Evolutionary conservation across 371 early-diverging fungal genomes (phyloP), one percentile per base, ranked within the genome.

Genomic region (Apophysomyces variabilis): DNA sequence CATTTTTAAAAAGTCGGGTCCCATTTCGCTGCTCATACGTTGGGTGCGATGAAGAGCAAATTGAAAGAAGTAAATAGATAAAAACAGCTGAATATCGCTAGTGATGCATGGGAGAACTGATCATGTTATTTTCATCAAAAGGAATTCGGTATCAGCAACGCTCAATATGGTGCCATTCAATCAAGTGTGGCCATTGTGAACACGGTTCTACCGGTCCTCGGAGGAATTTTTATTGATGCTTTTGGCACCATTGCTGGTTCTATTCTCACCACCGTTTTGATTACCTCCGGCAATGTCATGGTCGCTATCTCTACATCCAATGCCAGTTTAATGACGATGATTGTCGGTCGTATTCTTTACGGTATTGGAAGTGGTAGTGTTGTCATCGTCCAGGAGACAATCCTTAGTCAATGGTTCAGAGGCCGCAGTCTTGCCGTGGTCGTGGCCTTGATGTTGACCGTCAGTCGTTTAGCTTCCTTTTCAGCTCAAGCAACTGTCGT

Each of bases 331-430:
- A 67, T 75, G 32, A 74, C 78, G 59, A 90, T 91, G 91, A 85
- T 90, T 4, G 16, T 75, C 0, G 90, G 90, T n/a, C 86, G 90
- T 39, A 72, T 90, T 11, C 66, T 91, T 38, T 91, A 90, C 64
- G 91, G 91, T 38, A 83, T 91, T 8, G 91, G 91, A 5, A 88
- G 89, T 58, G 90, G 90, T 6, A 84, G 89, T 0, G 85, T 91
- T 21, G 85, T 87, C 0, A 90, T 86, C 36, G 87, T 89, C 6
- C 91, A 91, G 74, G 87, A 88, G 64, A 87, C 90, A 9, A 90
- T 91, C 13, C 72, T 91, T 3, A 87, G 87, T 59, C 88, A 90
- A 71, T 91, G 91, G 91, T 91, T 91, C 67, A 79, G 72, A 36
- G 89, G 90, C 50, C 79, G 86, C 32, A 86, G 88, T 6, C 71